Evolutionary conservation across 2,329 filamentous ascomycete species (phyloP), one percentile per base, ranked within the genome.

Genomic region (Cylindrodendrum hubeiense): DNA sequence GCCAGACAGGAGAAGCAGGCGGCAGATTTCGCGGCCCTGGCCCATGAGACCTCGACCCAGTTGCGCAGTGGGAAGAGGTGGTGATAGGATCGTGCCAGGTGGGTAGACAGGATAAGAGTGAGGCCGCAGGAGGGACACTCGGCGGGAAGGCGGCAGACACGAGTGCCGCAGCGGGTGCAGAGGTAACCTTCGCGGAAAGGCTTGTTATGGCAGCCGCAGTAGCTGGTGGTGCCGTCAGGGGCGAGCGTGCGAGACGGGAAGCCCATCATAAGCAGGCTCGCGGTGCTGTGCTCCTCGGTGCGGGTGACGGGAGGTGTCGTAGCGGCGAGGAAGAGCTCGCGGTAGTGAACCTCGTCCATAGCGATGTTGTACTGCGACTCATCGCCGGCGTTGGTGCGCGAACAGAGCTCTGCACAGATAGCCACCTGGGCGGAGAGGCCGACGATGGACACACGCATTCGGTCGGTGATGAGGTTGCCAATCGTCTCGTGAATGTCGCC

Each of bases 401-500:
- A 85, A 79, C 94, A 96, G 44, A 99, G 88, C 77, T 98, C 95
- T 26, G 90, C 89, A 82, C 96, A 98, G 70, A 99, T 95, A 75
- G 94, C 93, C 22, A 99, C 91, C 72, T 97, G 93, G 1, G 95
- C 96, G 6, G 95, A 92, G 43, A 99, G 88, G 1, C 96, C 96
- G 60, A 99, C 93, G 57, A 99, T 90, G 44, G 92, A 91, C 12
- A 98, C 94, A 17, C 94, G 90, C 72, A 99, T 94, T 62, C 91
- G 90, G 79, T 98, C 94, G 69, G 86, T 84, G 43, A 97, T 88
- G 30, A 98, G 91, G 37, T 88, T 87, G 53, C 85, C 84, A 75
- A 98, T 94, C 0, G 95, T 98, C 71, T 94, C 90, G 81, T 97
- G 93, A 64, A 99, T 98, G 78, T 99, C 96, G 65, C 95, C 94